A percentile compares a stretch with the other conserved stretches of the same genome.
Evolutionary conservation across 2,329 filamentous ascomycete genomes (phyloP).

Genomic region (Alternaria rosae): DNA sequence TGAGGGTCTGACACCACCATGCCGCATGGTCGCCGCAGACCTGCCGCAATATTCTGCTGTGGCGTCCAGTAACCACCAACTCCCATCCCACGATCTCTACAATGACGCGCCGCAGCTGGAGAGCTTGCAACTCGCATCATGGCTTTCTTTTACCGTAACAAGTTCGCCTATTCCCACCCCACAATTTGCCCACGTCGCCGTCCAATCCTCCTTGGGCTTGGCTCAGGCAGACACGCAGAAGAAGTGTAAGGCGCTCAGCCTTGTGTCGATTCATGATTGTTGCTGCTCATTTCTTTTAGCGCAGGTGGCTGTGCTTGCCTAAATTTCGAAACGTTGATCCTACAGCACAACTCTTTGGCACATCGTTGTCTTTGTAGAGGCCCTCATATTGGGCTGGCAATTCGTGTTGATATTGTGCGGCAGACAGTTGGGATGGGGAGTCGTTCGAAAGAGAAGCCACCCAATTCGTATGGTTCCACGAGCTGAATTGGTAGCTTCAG

Average conservation of each 20-base stretch:
- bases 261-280: slow-evolving; percentile 20
- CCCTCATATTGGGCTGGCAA: not conserved
- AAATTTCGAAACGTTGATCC: slow-evolving; percentile 16
- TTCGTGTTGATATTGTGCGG: not conserved
- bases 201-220: slow-evolving; percentile 23
- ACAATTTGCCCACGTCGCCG: slow-evolving; percentile 16
- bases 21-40: slow-evolving; percentile 3
- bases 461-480: slow-evolving; percentile 18
- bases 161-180: slow-evolving; percentile 18
- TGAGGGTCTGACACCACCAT: slow-evolving; percentile 7
- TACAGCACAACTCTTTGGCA: slow-evolving; percentile 17
- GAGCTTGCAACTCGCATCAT: slow-evolving; percentile 14
- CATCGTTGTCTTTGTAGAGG: slow-evolving; percentile 7
- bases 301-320: slow-evolving; percentile 40
- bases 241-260: slow-evolving; percentile 28
- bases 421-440: not conserved
- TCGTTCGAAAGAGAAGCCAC: slow-evolving; percentile 11
- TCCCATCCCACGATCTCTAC: slow-evolving; percentile 2
- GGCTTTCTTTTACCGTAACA: slow-evolving; percentile 24
- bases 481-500: slow-evolving; percentile 35
- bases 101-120: slow-evolving; percentile 9
- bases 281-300: slow-evolving; percentile 37
- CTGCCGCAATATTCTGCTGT: slow-evolving; percentile 9
- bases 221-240: slow-evolving; percentile 30
- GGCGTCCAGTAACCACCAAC: slow-evolving; percentile 1